These are phyloP conservation scores for Colletotrichum euphorbiae DNA, from an alignment of 2,329 filamentous ascomycete genomes.

Conservation along the genomic window DNA sequence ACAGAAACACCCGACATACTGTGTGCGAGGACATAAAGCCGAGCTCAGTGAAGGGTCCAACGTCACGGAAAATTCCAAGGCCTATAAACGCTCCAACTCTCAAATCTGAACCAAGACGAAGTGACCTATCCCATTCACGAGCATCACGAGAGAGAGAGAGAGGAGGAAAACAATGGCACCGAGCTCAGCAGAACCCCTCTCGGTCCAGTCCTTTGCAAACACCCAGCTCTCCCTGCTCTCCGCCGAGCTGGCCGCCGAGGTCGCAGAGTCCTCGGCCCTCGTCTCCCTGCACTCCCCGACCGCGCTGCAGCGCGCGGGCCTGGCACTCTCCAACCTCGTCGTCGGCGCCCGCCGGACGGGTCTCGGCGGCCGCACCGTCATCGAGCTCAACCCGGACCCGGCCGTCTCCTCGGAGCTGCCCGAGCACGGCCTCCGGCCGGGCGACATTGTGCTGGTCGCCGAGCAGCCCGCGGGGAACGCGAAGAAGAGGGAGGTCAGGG, in stretches of 20 bases:
- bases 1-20: neutral
- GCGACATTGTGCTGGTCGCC: constrained; percentile 81
- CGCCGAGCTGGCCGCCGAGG: constrained; percentile 77
- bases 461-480: constrained; percentile 80
- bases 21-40: neutral
- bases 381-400: constrained; percentile 82
- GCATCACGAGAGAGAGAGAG: too few relatives aligned
- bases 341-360: constrained; percentile 85
- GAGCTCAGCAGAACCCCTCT: constrained; percentile 56
- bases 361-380: constrained; percentile 87
- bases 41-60: too few relatives aligned
- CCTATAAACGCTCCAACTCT: neutral
- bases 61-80: too few relatives aligned
- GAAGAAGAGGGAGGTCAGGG: constrained; percentile 78
- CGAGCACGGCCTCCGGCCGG: constrained; percentile 80
- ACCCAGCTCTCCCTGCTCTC: constrained; percentile 78
- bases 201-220: constrained; percentile 76
- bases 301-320: constrained; percentile 79
- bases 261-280: constrained; percentile 75
- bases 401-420: constrained; percentile 74
- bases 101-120: too few relatives aligned
- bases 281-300: constrained; percentile 76
- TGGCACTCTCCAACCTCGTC: constrained; percentile 81
- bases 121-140: too few relatives aligned
- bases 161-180: constrained; percentile 49